Percentiles rank a stretch among this genome's conserved stretches.
Evolutionary conservation across 192 early-diverging fungal genomes (phyloP).

Genomic region (Linnemannia elongata): DNA sequence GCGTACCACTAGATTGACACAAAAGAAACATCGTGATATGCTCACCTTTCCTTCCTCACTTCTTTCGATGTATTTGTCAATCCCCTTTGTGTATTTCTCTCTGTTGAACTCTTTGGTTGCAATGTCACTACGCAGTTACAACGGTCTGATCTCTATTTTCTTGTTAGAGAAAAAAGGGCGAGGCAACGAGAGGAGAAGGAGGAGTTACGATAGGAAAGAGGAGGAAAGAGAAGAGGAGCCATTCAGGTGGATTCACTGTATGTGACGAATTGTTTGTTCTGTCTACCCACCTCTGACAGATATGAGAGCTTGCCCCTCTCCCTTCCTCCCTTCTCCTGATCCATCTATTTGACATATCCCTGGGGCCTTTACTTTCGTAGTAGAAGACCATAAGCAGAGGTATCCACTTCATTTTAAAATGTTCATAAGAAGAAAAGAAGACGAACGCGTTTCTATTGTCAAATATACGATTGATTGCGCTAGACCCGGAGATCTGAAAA

Average conservation of each 20-base stretch:
- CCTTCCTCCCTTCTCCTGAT: neutral
- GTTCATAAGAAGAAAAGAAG: too few species aligned
- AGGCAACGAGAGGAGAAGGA: neutral
- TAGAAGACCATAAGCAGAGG: neutral
- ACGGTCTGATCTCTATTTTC: neutral
- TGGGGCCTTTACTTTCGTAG: neutral
- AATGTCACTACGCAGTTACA: neutral
- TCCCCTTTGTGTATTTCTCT: neutral
- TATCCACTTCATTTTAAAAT: neutral
- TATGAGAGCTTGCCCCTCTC: neutral
- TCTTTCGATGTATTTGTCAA: neutral
- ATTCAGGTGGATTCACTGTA: neutral
- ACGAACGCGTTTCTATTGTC: too few species aligned
- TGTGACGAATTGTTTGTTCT: neutral
- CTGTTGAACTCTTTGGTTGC: neutral
- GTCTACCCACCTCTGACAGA: neutral
- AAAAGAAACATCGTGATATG: too few species aligned
- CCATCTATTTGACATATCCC: neutral
- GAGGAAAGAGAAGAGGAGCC: neutral
- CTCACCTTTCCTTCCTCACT: neutral
- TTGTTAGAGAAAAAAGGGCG: neutral
- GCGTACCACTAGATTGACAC: too few species aligned
- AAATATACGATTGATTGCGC: too few species aligned
- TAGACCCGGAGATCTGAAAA: too few species aligned
- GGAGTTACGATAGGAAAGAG: neutral